A percentile compares a stretch with the other conserved stretches of the same genome.
Evolutionary conservation across 345 rosid species (phyloP).

Genomic region (Corymbia maculata): DNA sequence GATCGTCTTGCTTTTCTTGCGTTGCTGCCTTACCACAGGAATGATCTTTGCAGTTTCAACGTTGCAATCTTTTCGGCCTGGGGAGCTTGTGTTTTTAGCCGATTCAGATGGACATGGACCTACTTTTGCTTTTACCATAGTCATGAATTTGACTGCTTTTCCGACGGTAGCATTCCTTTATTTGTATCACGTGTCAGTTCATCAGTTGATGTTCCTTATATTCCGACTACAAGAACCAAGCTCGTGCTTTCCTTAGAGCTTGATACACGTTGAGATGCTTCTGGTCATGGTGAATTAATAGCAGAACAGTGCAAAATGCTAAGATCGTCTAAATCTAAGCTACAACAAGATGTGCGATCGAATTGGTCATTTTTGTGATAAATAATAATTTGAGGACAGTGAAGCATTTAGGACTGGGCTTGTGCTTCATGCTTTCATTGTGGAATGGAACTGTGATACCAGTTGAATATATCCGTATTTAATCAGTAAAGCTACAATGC

Average conservation of each 20-base stretch:
- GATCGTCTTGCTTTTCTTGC: background rate
- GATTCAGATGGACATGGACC: background rate
- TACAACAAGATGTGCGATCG: background rate
- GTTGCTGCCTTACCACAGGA: background rate
- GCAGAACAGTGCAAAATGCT: background rate
- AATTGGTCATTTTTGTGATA: background rate
- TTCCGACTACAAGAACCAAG: background rate
- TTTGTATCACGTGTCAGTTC: background rate
- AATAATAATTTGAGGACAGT: background rate
- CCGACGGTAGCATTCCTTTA: background rate
- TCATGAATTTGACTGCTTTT: background rate
- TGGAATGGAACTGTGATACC: background rate
- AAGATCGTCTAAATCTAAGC: background rate
- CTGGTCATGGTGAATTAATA: background rate
- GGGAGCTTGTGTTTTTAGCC: background rate
- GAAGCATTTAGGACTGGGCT: background rate
- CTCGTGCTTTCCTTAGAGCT: background rate
- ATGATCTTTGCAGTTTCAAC: background rate
- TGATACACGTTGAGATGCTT: background rate
- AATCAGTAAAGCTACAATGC: background rate
- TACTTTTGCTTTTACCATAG: background rate
- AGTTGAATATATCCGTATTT: background rate
- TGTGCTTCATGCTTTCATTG: background rate
- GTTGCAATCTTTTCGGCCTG: background rate
- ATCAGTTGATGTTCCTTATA: background rate